A percentile compares a stretch with the other conserved stretches of the same genome.
These are phyloP conservation scores for Sedum album DNA, from an alignment of 164 flowering plant genomes.

Conservation along the genomic window DNA sequence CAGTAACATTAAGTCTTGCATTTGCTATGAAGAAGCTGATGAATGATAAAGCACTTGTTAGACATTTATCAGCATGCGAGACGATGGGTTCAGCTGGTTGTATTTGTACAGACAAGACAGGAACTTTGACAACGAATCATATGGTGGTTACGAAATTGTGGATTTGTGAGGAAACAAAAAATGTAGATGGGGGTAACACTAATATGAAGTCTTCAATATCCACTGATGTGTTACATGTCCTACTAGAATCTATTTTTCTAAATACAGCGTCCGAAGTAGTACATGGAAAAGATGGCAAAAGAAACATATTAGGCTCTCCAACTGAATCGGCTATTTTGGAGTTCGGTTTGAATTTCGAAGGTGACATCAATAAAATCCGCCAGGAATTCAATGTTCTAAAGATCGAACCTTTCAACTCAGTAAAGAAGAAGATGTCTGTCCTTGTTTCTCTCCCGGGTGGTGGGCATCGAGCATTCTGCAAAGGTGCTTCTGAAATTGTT, in stretches of 20 bases:
- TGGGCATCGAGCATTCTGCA: constrained; percentile 20
- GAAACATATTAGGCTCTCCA: constrained; percentile 21
- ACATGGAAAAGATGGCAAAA: constrained; percentile 17
- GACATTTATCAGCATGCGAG: constrained; percentile 67
- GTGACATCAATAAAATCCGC: constrained; percentile 10
- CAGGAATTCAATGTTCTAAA: constrained; percentile 16
- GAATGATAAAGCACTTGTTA: constrained; percentile 49
- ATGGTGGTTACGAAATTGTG: constrained; percentile 36
- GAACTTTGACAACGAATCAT: constrained; percentile 61
- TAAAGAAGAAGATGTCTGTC: constrained; percentile 27
- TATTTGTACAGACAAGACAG: constrained; percentile 71
- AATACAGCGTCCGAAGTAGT: constrained; percentile 30
- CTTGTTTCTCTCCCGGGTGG: constrained; percentile 23
- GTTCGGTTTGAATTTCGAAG: constrained; percentile 19
- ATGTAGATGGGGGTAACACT: constrained; percentile 11
- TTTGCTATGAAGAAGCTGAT: constrained; percentile 56
- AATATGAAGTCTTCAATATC: constrained; percentile 18
- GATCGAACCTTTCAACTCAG: constrained; percentile 30
- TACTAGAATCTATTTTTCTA: constrained; percentile 27
- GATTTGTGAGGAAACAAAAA: constrained; percentile 26
- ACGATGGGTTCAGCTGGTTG: constrained; percentile 81
- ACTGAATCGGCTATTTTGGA: constrained; percentile 28
- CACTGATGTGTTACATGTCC: constrained; percentile 12
- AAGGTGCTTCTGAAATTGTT: constrained; percentile 28
- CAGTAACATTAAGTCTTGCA: constrained; percentile 59